phyloP scores from a whole-genome alignment of 2,329 filamentous ascomycete genomes.

The Leptographium flavum region DNA sequence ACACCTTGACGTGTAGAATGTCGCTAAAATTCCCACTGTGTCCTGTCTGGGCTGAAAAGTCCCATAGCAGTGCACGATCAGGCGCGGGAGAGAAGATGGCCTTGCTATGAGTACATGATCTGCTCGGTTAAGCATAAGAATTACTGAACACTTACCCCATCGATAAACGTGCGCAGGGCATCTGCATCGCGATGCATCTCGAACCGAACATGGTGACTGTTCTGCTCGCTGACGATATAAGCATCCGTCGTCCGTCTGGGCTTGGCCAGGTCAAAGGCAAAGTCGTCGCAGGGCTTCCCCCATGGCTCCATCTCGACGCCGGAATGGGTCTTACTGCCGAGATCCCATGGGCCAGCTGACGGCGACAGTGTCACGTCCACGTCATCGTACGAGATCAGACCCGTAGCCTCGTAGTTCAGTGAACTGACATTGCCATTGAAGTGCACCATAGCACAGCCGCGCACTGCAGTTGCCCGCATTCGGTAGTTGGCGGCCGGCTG shows the following conservation, averaged over 20 bases:
- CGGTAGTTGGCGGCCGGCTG: slow-evolving; percentile 19
- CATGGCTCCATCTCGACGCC: slow-evolving; percentile 15
- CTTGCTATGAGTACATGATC: no score
- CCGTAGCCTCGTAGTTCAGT: slow-evolving; percentile 15
- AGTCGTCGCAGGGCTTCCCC: slow-evolving; percentile 18
- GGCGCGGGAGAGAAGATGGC: no score
- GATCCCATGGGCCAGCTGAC: slow-evolving; percentile 13
- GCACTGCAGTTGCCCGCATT: slow-evolving; percentile 17
- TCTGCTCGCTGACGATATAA: slow-evolving; percentile 16
- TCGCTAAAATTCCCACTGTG: no score
- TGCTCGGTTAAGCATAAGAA: no score
- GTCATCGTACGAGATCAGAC: slow-evolving; percentile 18
- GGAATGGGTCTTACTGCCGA: slow-evolving; percentile 17
- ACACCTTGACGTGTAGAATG: slow-evolving; percentile 15
- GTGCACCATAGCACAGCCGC: background rate
- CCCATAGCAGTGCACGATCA: no score
- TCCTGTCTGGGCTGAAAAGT: no score
- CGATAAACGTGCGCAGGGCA: background rate
- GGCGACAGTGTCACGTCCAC: no score
- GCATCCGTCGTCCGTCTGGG: slow-evolving; percentile 17
- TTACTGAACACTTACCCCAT: no score
- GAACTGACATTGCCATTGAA: no score
- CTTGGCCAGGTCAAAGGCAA: slow-evolving; percentile 20
- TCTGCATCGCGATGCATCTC: slow-evolving; percentile 3
- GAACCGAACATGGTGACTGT: slow-evolving; percentile 21